These are phyloP conservation scores for Apiotrichum montevideense DNA, from an alignment of 1,284 basidiomycete genomes.

Conservation along the genomic window DNA sequence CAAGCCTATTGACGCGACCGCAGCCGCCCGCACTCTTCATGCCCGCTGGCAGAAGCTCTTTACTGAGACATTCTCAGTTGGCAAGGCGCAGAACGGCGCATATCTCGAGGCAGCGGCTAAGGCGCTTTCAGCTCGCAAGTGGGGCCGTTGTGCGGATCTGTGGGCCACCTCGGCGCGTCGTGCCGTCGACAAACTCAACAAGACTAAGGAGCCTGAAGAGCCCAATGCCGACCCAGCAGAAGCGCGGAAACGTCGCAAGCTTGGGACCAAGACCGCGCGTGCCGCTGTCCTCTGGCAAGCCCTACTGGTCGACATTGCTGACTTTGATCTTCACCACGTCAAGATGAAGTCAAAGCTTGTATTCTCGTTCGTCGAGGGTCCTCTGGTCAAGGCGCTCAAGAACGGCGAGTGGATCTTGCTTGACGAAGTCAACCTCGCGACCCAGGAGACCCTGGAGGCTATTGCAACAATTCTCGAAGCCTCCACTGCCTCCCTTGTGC, in stretches of 20 bases:
- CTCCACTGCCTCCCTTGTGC: constrained; percentile 79
- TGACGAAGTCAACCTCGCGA: constrained; percentile 94
- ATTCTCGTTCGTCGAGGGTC: constrained; percentile 94
- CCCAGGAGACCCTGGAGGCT: constrained; percentile 89
- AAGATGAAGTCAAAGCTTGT: constrained; percentile 79
- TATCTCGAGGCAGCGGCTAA: constrained; percentile 80
- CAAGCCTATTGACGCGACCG: constrained; percentile 81
- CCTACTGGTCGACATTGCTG: constrained; percentile 65
- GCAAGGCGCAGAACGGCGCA: constrained; percentile 67
- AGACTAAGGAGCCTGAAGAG: constrained; percentile 51
- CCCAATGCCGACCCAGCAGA: neutral
- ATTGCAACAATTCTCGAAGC: constrained; percentile 79
- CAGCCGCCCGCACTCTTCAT: constrained; percentile 71
- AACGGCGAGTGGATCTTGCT: constrained; percentile 92
- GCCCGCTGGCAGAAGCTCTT: constrained; percentile 78
- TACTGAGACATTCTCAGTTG: constrained; percentile 77
- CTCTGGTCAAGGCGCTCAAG: constrained; percentile 83
- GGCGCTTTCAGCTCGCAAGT: constrained; percentile 74
- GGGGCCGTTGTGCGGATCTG: constrained; percentile 74
- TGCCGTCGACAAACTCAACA: constrained; percentile 48
- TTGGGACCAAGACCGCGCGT: constrained; percentile 49
- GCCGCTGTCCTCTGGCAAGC: constrained; percentile 58
- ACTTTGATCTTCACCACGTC: constrained; percentile 81
- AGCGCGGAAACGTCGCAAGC: constrained; percentile 69
- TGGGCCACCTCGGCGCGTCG: constrained; percentile 54